phyloP scores from a whole-genome alignment of 148 eudicot species.

The Cornus kousa region DNA sequence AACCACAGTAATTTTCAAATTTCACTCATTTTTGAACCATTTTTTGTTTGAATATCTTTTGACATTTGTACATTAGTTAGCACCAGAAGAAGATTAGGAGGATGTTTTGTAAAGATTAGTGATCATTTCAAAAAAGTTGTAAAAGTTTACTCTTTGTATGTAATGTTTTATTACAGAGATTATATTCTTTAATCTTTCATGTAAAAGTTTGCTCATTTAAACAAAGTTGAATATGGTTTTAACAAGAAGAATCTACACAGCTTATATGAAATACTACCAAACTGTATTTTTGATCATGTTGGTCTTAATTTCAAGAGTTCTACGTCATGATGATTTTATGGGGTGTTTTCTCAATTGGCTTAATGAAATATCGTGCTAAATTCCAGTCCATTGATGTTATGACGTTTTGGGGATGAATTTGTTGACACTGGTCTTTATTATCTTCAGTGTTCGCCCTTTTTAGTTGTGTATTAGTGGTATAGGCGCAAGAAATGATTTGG shows the following conservation, averaged over 20 bases:
- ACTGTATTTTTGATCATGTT: not conserved
- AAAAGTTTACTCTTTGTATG: not conserved
- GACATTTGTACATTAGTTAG: not conserved
- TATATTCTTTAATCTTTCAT: not conserved
- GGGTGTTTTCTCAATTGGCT: too few species aligned
- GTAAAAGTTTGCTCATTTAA: not conserved
- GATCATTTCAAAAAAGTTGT: not conserved
- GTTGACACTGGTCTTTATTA: too few species aligned
- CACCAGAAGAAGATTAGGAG: not conserved
- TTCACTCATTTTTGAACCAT: constrained; percentile 46
- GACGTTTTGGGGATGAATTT: too few species aligned
- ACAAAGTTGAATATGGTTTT: not conserved
- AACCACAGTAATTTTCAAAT: constrained; percentile 14
- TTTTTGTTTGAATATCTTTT: constrained; percentile 35
- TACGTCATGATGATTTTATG: too few species aligned
- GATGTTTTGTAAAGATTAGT: not conserved
- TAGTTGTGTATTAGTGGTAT: too few species aligned
- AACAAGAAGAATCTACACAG: too few species aligned
- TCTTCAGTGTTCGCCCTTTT: too few species aligned
- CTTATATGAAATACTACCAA: not conserved
- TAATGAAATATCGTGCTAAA: too few species aligned
- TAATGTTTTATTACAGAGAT: not conserved
- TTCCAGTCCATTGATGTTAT: too few species aligned
- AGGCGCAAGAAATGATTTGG: too few species aligned
- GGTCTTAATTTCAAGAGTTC: too few species aligned